Base-by-base conservation (phyloP, 2,329 filamentous ascomycete species). In the Piedraia hortae region DNA sequence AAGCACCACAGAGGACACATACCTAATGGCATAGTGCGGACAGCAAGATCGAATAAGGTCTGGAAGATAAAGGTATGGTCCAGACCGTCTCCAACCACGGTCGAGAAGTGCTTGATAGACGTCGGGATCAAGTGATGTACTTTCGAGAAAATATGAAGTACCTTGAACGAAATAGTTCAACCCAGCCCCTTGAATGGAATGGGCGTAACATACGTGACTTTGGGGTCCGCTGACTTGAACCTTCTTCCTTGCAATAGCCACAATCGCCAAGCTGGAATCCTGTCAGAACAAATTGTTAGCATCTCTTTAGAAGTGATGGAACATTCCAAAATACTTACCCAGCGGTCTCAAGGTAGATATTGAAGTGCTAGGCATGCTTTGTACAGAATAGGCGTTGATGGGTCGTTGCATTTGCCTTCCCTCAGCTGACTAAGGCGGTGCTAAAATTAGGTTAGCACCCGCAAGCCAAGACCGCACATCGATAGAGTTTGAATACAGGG, bases 11-110 rank as follows among this genome's bases (percentile, higher is more conserved):
- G 6, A 22, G 8, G 4, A 10, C 12, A 20, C 39, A 23, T 33
- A 53, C 51, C 50, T 63, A 24, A 85, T 66, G 1, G 72, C 78
- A 42, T 82, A 93, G 39, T 91, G 78, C 19, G 80, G 78, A 43
- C 85, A 97, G 38, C 85, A 97, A 29, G 77, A 73, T 25, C 65
- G 56, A 26, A 59, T 58, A 35, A 75, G 66, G 43, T 85, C 70
- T 8, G 74, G 73, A 28, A 74, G 64, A 45, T 85, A 85, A 21
- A 85, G 50, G 5, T 77, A 51, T 13, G 49, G 62, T 9, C 56
- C 56, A 17, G 54, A 57, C 32, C 54, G 59, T 42, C 74, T 67
- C 72, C 72, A 85, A 29, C 67, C 72, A 31, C 70, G 61, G 42
- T 78, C 62, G 19, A 82, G 48, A 16, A 85, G 51, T 19, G 42